phyloP scores from a whole-genome alignment of 2,329 filamentous ascomycete genomes.

The Chaetoscypha palmicola region DNA sequence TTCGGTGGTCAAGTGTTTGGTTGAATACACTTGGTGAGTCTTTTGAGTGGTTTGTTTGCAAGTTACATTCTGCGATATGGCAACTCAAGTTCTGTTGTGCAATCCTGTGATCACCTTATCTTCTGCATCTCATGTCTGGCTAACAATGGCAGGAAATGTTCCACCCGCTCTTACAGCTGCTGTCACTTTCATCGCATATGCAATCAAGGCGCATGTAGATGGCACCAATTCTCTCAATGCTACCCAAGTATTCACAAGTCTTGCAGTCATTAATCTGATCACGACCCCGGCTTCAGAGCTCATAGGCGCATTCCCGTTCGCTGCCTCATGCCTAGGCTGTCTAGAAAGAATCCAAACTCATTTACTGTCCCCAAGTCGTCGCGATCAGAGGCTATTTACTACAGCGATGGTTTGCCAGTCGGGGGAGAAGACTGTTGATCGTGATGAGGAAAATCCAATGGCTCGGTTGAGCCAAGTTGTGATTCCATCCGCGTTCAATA shows the following conservation, averaged over 20 bases:
- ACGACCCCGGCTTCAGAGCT: no score
- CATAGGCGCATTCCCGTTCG: no score
- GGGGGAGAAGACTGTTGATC: conserved; percentile 9
- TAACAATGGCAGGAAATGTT: conserved; percentile 4
- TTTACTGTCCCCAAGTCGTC: no score
- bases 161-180: conserved; percentile 31
- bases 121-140: background rate
- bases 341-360: no score
- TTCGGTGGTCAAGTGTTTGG: conserved; percentile 29
- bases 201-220: conserved; percentile 23
- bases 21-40: conserved; percentile 9
- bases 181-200: conserved; percentile 34
- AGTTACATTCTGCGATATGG: background rate
- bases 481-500: conserved; percentile 10
- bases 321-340: no score
- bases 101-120: no score
- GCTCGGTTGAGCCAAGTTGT: conserved; percentile 1
- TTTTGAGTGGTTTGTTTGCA: conserved; percentile 5
- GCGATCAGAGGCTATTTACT: background rate
- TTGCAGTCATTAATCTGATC: no score
- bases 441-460: conserved; percentile 12
- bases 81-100: no score
- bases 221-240: no score
- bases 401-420: conserved; percentile 1
- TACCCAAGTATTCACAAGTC: no score